phyloP scores from a whole-genome alignment of 257 asterid genomes.

The Hygrophila difformis region DNA sequence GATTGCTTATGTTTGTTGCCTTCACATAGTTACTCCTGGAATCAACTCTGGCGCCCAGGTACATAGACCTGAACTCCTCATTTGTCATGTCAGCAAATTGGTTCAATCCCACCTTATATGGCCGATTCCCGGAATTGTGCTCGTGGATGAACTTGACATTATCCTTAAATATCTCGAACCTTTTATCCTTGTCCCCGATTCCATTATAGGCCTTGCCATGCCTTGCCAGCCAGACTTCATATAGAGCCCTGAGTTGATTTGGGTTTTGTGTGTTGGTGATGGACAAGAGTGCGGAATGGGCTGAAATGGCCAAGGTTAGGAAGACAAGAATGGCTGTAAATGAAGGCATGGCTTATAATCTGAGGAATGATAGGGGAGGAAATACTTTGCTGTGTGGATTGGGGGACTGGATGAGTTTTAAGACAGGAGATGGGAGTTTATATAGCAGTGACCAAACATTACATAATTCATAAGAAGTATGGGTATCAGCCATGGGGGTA shows the following conservation, averaged over 20 bases:
- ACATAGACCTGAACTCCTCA: slow-evolving; percentile 48
- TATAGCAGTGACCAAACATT: too few species aligned
- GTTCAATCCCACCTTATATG: slow-evolving; percentile 60
- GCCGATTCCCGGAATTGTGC: slow-evolving; percentile 44
- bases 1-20: slow-evolving; percentile 31
- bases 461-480: too few species aligned
- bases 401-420: too few species aligned
- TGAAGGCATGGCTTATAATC: slow-evolving; percentile 39
- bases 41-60: slow-evolving; percentile 51
- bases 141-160: slow-evolving; percentile 55
- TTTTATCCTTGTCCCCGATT: slow-evolving; percentile 43
- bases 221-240: slow-evolving; percentile 50
- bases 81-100: slow-evolving; percentile 61
- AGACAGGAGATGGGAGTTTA: too few species aligned
- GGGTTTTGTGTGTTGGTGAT: slow-evolving; percentile 20
- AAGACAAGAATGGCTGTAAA: slow-evolving; percentile 21
- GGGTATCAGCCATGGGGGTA: too few species aligned
- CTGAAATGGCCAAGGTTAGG: slow-evolving; percentile 24
- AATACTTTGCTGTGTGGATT: slow-evolving; percentile 17
- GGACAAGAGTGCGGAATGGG: slow-evolving; percentile 24
- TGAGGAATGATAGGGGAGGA: slow-evolving; percentile 1
- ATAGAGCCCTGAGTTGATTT: slow-evolving; percentile 32
- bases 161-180: slow-evolving; percentile 63
- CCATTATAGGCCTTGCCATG: slow-evolving; percentile 60
- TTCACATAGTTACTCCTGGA: slow-evolving; percentile 43